phyloP scores from a whole-genome alignment of 108 stramenopile species.

The Fragilaria crotonensis region DNA sequence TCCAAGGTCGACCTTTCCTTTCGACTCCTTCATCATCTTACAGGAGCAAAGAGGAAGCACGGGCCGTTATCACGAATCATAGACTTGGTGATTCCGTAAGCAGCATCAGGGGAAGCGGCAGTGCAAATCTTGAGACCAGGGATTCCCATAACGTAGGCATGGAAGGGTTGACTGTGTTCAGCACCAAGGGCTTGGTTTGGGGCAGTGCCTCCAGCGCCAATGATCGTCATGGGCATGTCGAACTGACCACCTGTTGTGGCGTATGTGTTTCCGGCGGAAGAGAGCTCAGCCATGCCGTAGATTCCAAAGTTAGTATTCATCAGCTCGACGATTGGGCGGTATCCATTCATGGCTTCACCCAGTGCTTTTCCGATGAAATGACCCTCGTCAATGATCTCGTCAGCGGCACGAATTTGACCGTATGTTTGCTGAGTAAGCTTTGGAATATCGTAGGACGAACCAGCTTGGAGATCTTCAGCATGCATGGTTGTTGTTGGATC shows the following conservation, averaged over 20 bases:
- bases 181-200: constrained; percentile 98
- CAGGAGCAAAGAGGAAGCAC: constrained; percentile 96
- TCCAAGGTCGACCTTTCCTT: constrained; percentile 84
- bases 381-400: constrained; percentile 99
- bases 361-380: constrained; percentile 99
- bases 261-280: constrained; percentile 96
- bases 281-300: constrained; percentile 97
- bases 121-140: constrained; percentile 98
- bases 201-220: constrained; percentile 97
- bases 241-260: constrained; percentile 98
- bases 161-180: constrained; percentile 98
- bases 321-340: constrained; percentile 96
- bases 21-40: constrained; percentile 99
- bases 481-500: constrained; percentile 97
- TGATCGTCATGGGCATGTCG: constrained; percentile 98
- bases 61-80: constrained; percentile 99
- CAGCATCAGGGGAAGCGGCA: constrained; percentile 92
- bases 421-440: constrained; percentile 97
- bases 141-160: constrained; percentile 99
- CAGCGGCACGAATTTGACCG: constrained; percentile 90
- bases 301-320: constrained; percentile 99
- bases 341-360: constrained; percentile 97
- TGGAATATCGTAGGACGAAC: constrained; percentile 96
- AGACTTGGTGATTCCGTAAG: constrained; percentile 95
- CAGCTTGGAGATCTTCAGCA: constrained; percentile 98